A percentile compares a stretch with the other conserved stretches of the same genome.
phyloP scores from a whole-genome alignment of 257 asterid species.

The Plantago major region DNA sequence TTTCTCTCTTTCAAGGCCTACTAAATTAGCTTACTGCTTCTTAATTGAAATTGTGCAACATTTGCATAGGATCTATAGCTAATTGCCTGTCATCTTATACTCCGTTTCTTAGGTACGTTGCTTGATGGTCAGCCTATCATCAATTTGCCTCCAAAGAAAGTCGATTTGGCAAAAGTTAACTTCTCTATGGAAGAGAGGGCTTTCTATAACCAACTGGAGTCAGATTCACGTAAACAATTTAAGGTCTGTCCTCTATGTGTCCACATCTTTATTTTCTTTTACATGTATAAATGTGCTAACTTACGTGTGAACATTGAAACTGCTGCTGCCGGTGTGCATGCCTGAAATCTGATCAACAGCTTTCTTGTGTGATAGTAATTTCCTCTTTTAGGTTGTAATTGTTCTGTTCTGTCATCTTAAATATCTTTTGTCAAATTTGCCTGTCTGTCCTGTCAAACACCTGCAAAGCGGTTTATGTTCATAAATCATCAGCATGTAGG shows the following conservation, averaged over 20 bases:
- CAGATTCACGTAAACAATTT: slow-evolving; percentile 79
- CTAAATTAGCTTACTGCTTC: too few relatives aligned
- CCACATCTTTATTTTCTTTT: slow-evolving; percentile 7
- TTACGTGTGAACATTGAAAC: too few relatives aligned
- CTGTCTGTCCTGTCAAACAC: too few relatives aligned
- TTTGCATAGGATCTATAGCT: neutral
- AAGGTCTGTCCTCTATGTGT: slow-evolving; percentile 47
- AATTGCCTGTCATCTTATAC: slow-evolving; percentile 24
- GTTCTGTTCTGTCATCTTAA: too few relatives aligned
- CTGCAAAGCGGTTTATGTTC: too few relatives aligned
- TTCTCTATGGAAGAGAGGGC: slow-evolving; percentile 77
- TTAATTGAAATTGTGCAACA: neutral
- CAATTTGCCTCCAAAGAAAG: slow-evolving; percentile 72
- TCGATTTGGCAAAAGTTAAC: slow-evolving; percentile 57
- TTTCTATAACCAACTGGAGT: slow-evolving; percentile 72
- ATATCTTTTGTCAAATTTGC: too few relatives aligned
- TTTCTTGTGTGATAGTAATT: too few relatives aligned
- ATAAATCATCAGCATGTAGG: too few relatives aligned
- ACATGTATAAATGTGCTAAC: neutral
- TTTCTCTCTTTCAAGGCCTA: neutral
- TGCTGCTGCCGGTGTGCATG: too few relatives aligned
- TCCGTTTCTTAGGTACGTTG: slow-evolving; percentile 48
- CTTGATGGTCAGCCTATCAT: slow-evolving; percentile 79
- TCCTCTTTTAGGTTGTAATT: too few relatives aligned
- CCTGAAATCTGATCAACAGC: too few relatives aligned